These are phyloP conservation scores for Fusarium odoratissimum DNA, from an alignment of 2,329 filamentous ascomycete species.

Conservation along the genomic window DNA sequence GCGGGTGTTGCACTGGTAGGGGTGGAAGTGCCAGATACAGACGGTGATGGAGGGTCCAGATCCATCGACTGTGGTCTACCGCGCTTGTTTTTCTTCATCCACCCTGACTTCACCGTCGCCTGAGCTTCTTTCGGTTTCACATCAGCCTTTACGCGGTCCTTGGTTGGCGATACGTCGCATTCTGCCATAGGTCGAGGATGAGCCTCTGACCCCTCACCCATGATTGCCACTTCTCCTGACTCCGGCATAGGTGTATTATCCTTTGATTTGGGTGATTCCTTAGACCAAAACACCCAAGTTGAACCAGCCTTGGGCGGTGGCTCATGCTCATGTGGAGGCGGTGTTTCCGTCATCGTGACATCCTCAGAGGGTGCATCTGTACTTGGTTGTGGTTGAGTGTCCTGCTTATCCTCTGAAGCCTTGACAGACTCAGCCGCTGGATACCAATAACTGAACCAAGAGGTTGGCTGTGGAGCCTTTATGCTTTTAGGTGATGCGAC, in stretches of 20 bases:
- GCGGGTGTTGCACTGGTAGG: slow-evolving; percentile 31
- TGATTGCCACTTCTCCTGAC: slow-evolving; percentile 66
- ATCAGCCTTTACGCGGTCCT: slow-evolving; percentile 47
- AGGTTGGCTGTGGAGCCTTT: slow-evolving; percentile 40
- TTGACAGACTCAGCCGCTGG: slow-evolving; percentile 32
- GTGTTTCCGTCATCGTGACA: slow-evolving; percentile 58
- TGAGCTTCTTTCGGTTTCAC: slow-evolving; percentile 48
- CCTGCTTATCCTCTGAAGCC: slow-evolving; percentile 22
- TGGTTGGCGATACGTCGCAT: slow-evolving; percentile 55
- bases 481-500: slow-evolving; percentile 23
- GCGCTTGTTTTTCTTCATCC: slow-evolving; percentile 58
- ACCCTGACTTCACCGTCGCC: slow-evolving; percentile 46
- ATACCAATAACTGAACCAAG: slow-evolving; percentile 58
- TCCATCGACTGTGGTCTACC: slow-evolving; percentile 62
- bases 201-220: slow-evolving; percentile 67
- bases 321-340: slow-evolving; percentile 47
- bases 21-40: slow-evolving; percentile 40
- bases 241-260: slow-evolving; percentile 52
- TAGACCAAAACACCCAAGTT: slow-evolving; percentile 86
- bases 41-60: slow-evolving; percentile 53
- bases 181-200: slow-evolving; percentile 62
- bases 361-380: slow-evolving; percentile 49
- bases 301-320: slow-evolving; percentile 66
- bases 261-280: slow-evolving; percentile 59
- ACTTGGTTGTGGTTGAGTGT: slow-evolving; percentile 21